A percentile compares a stretch with the other conserved stretches of the same genome.
phyloP scores from a whole-genome alignment of 2,329 filamentous ascomycete genomes.

The Colletotrichum sublineola region DNA sequence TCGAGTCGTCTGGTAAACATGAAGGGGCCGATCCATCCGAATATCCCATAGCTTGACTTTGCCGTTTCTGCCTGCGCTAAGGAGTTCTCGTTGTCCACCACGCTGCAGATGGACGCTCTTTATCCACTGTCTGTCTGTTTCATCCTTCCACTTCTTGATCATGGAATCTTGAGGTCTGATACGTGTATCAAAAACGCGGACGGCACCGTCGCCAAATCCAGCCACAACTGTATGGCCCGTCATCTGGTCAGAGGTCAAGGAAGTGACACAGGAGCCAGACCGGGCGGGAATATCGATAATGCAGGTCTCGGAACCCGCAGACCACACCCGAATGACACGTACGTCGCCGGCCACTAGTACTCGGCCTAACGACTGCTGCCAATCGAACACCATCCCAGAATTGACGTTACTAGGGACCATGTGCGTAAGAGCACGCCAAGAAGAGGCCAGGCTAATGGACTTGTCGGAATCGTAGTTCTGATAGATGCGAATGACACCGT shows the following conservation, averaged over 20 bases:
- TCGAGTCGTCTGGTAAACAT: conserved; percentile 79
- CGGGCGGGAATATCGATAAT: conserved; percentile 93
- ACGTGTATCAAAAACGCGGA: conserved; percentile 93
- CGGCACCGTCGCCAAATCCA: conserved; percentile 94
- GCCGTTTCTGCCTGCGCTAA: conserved; percentile 91
- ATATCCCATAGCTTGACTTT: conserved; percentile 98
- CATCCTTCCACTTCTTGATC: conserved; percentile 97
- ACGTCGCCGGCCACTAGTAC: conserved; percentile 97
- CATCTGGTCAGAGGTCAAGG: conserved; percentile 96
- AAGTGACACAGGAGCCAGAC: conserved; percentile 95
- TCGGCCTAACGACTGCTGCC: conserved; percentile 97
- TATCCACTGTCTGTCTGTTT: conserved; percentile 88
- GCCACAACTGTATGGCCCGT: conserved; percentile 96
- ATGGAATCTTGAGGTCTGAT: conserved; percentile 87
- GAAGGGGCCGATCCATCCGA: conserved; percentile 82
- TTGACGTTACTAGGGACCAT: conserved; percentile 95
- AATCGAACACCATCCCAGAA: conserved; percentile 96
- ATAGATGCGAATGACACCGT: conserved; percentile 94
- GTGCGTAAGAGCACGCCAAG: conserved; percentile 93
- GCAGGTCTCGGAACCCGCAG: conserved; percentile 92
- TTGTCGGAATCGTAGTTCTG: conserved; percentile 86
- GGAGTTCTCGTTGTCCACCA: conserved; percentile 89
- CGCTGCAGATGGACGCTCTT: conserved; percentile 97
- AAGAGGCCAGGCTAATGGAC: conserved; percentile 86
- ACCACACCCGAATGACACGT: conserved; percentile 95